These are phyloP conservation scores for Phytophthora palmivora DNA, from an alignment of 352 stramenopile species.

Conservation along the genomic window DNA sequence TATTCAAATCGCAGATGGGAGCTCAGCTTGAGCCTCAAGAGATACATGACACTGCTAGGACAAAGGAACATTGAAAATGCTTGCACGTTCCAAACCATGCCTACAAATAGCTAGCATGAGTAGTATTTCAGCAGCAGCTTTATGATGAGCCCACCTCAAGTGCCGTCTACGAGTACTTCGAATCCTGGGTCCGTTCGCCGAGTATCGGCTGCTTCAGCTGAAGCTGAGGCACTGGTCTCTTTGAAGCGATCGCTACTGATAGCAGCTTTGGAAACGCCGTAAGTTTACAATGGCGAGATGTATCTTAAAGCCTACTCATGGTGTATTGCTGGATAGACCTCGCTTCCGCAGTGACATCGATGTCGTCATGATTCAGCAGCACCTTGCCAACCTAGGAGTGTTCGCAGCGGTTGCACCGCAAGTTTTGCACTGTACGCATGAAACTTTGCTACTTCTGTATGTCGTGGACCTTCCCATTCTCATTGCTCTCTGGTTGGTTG, in stretches of 20 bases:
- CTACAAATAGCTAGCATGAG: not conserved
- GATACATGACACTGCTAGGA: too few species aligned
- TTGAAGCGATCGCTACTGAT: slow-evolving; percentile 55
- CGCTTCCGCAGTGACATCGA: slow-evolving; percentile 70
- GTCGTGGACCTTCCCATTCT: not conserved
- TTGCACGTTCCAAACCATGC: not conserved
- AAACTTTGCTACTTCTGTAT: not conserved
- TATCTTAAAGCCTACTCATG: not conserved
- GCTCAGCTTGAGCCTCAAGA: too few species aligned
- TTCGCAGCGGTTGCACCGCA: slow-evolving; percentile 46
- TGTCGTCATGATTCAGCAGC: slow-evolving; percentile 58
- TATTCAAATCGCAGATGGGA: too few species aligned
- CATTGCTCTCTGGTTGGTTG: not conserved
- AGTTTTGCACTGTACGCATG: slow-evolving; percentile 60
- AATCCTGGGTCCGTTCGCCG: slow-evolving; percentile 9
- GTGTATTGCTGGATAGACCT: slow-evolving; percentile 28
- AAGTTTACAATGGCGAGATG: slow-evolving; percentile 2
- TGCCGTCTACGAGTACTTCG: not conserved
- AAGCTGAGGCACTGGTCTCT: slow-evolving; percentile 16
- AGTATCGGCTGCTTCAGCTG: not conserved
- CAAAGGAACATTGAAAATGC: too few species aligned
- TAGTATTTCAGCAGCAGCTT: too few species aligned
- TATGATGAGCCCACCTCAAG: slow-evolving; percentile 10
- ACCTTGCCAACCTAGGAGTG: slow-evolving; percentile 48
- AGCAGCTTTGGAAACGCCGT: slow-evolving; percentile 59